Base-by-base conservation (phyloP, 495 filamentous ascomycete species). In the Aspergillus diversus region DNA sequence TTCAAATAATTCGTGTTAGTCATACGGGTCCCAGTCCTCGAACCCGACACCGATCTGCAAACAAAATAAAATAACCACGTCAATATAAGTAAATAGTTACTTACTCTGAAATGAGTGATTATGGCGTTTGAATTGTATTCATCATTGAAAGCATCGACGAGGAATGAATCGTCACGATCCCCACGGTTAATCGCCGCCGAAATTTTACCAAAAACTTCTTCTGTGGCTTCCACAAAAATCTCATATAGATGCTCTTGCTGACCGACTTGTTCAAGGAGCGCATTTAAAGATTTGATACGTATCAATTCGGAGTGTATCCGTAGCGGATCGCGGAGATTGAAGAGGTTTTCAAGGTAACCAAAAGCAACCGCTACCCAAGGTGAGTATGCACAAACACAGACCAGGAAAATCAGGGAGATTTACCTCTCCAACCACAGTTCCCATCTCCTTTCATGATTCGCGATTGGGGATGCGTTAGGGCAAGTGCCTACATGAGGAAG, bases 341-440 rank as follows among this genome's bases (percentile, higher is more conserved):
- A 80, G 21, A 99, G 80, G 37, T 85, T 87, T 76, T 99, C 95
- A 66, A 96, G 97, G 77, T 97, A 98, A 56, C 87, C 87, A 73
- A 97, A 99, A 17, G 87, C 94, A 72, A 97, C 88, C 47, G 95
- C 95, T 98, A 66, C 49, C 67, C 15, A 60, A 63, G 48, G 66
- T 73, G 50, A 71, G 65, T 35, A 55, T 60, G 42, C 32, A 13
- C 39, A 15, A 42, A 42, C 39, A 12, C 39, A 12, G 0, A 27
- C 21, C 21, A 27, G 21, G 21, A 48, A 8, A n/a, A 34, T 46
- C 39, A 37, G 12, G 37, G 49, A 66, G 27, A 63, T n/a, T 56
- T 85, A 97, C 94, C 95, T 89, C 95, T 85, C 94, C 95, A 99
- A 66, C 95, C 95, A 79, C 95, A 99, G 71, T 96, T 93, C 42